Percentiles rank a stretch among this genome's conserved stretches.
Conservation (phyloP, 768 basidiomycete genomes). For the Multifurca ochricompacta region DNA sequence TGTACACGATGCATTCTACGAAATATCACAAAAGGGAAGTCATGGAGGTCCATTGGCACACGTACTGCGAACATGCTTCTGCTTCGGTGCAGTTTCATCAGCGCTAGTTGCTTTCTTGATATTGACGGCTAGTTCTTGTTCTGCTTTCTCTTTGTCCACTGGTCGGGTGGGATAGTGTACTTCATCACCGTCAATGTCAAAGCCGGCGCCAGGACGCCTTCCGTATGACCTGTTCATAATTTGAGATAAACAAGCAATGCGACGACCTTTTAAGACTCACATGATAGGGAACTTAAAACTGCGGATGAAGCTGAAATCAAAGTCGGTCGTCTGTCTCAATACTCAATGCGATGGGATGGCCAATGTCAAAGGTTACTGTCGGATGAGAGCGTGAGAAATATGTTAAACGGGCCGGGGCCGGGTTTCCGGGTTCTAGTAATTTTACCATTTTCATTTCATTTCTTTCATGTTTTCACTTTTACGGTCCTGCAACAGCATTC, state of each 20-base stretch:
- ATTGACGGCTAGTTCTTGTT: constrained; percentile 85
- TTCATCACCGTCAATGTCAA: constrained; percentile 71
- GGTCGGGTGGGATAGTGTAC: constrained; percentile 94
- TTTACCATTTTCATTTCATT: background rate
- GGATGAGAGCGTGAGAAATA: constrained; percentile 4
- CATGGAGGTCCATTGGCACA: constrained; percentile 14
- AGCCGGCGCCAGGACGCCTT: constrained; percentile 30
- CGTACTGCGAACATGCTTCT: constrained; percentile 98
- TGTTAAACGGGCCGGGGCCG: background rate
- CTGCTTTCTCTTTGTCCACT: constrained; percentile 98
- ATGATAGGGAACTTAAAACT: constrained; percentile 3
- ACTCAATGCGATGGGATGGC: too few species aligned
- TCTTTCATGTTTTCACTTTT: too few species aligned
- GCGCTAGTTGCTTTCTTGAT: constrained; percentile 98
- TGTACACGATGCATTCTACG: constrained; percentile 94
- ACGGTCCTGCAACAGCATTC: background rate
- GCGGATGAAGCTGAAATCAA: constrained; percentile 5
- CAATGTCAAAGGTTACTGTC: too few species aligned
- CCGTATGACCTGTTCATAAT: constrained; percentile 28
- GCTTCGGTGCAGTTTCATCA: constrained; percentile 95
- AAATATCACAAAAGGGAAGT: constrained; percentile 1
- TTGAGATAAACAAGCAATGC: background rate
- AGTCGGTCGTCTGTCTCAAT: background rate
- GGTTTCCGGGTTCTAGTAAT: background rate
- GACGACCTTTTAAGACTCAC: background rate